Conservation (phyloP, 2,329 filamentous ascomycete species). For the Fusarium abutilonis region DNA sequence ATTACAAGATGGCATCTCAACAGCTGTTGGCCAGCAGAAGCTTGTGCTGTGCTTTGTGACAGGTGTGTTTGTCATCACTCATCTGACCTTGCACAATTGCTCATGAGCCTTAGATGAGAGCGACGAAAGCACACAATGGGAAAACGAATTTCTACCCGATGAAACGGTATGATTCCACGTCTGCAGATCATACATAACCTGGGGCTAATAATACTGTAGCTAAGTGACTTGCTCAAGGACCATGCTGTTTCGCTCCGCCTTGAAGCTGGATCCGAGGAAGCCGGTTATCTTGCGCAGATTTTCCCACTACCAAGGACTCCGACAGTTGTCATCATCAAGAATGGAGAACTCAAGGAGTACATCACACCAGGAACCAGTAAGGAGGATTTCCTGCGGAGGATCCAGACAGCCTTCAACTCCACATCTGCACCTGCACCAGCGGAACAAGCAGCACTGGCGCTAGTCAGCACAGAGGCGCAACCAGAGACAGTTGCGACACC, state of each 20-base stretch:
- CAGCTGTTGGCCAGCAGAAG: constrained; percentile 78
- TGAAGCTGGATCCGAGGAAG: constrained; percentile 78
- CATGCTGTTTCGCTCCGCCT: constrained; percentile 77
- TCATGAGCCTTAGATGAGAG: constrained; percentile 53
- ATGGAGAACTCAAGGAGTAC: constrained; percentile 81
- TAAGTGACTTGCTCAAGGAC: constrained; percentile 65
- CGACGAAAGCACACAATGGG: constrained; percentile 76
- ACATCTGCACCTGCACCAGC: constrained; percentile 32
- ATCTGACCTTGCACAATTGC: constrained; percentile 6
- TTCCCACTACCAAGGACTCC: constrained; percentile 84
- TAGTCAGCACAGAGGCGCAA: constrained; percentile 30
- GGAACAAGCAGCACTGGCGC: constrained; percentile 27
- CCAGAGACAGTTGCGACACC: constrained; percentile 32
- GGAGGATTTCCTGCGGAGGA: constrained; percentile 69
- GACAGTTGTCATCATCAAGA: constrained; percentile 80
- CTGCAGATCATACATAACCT: not conserved
- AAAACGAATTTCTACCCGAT: constrained; percentile 72
- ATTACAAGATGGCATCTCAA: constrained; percentile 81
- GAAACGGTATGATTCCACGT: constrained; percentile 57
- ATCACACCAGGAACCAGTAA: constrained; percentile 71
- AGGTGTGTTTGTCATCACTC: constrained; percentile 59
- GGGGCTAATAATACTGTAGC: constrained; percentile 52
- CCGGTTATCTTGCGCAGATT: constrained; percentile 81
- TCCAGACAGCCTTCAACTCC: constrained; percentile 50
- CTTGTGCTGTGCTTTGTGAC: constrained; percentile 86